Evolutionary conservation across 768 basidiomycete species (phyloP), one percentile per base, ranked within the genome.

Genomic region (Kwoniella shandongensis): DNA sequence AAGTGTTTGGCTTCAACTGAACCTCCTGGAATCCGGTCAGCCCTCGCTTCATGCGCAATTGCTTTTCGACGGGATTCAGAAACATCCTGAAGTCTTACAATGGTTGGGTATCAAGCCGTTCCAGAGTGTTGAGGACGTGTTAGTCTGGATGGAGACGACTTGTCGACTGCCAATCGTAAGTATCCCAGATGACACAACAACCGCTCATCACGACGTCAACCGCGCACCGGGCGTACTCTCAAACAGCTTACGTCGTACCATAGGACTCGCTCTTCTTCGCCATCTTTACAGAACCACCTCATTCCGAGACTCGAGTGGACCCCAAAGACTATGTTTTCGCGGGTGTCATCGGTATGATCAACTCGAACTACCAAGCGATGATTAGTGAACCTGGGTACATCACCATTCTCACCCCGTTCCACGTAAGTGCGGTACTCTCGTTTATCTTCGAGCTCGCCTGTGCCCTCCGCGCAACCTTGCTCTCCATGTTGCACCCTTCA

Each of bases 331-430:
- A 61, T 27, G 58, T 45, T 7, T 65, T 70, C 30, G 66, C 66
- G 17, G 69, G 69, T n/a, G 47, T 59, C n/a, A 56, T 70, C 1
- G 61, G 61, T 4, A 48, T 67, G 52, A 65, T 67, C 30, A 57
- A 51, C 11, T 29, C 56, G 12, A 55, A 42, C 47, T 52, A 52
- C 10, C 39, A 39, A 35, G 57, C 63, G 29, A 60, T 66, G 62
- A 59, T 55, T 29, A 46, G 46, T 25, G 62, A 69, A 51, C 62
- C 61, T 30, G 66, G 66, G 1, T 63, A 58, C 45, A 68, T 68
- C 51, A 52, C 58, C 50, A 61, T 68, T 22, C 35, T 63, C 30
- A 44, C 45, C 32, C 47, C 45, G 29, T 68, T 53, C 38, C 66
- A 68, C 23, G 66, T 63, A 26, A 51, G 66, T 54, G 32, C 32